A percentile compares a stretch with the other conserved stretches of the same genome.
These are phyloP conservation scores for Mortierella sp. DNA, from an alignment of 371 early-diverging fungal species.

Conservation along the genomic window DNA sequence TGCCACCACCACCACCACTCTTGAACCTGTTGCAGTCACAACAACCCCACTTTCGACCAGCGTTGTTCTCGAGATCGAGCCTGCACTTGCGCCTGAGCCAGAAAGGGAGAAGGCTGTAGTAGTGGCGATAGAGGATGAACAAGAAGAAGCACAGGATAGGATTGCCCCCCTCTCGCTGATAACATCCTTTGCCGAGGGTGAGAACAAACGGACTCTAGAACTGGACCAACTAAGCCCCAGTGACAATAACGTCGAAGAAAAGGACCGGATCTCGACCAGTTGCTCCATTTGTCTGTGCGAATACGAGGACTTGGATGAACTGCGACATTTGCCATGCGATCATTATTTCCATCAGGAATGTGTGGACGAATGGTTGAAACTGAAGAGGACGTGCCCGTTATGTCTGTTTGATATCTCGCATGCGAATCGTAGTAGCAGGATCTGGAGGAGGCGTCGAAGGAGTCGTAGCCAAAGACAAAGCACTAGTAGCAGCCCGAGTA, in stretches of 20 bases:
- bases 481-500: background rate
- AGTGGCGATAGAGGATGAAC: background rate
- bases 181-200: background rate
- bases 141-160: constrained; percentile 2
- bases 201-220: constrained; percentile 1
- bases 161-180: background rate
- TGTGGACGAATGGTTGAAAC: constrained; percentile 84
- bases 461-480: constrained; percentile 16
- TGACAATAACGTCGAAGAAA: background rate
- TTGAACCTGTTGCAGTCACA: background rate
- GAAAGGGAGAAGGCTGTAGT: background rate
- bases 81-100: background rate
- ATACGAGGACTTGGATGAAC: constrained; percentile 74
- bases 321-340: constrained; percentile 74
- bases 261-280: constrained; percentile 18
- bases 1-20: no score
- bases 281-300: constrained; percentile 78
- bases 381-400: constrained; percentile 61
- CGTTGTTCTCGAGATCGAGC: constrained; percentile 9
- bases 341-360: constrained; percentile 92
- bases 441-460: constrained; percentile 27
- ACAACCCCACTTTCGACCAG: background rate
- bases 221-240: background rate
- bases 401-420: constrained; percentile 56
- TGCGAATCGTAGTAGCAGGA: constrained; percentile 15